A percentile compares a stretch with the other conserved stretches of the same genome.
Evolutionary conservation across 2,329 filamentous ascomycete species (phyloP).

Genomic region (Pestalotiopsis sp.): DNA sequence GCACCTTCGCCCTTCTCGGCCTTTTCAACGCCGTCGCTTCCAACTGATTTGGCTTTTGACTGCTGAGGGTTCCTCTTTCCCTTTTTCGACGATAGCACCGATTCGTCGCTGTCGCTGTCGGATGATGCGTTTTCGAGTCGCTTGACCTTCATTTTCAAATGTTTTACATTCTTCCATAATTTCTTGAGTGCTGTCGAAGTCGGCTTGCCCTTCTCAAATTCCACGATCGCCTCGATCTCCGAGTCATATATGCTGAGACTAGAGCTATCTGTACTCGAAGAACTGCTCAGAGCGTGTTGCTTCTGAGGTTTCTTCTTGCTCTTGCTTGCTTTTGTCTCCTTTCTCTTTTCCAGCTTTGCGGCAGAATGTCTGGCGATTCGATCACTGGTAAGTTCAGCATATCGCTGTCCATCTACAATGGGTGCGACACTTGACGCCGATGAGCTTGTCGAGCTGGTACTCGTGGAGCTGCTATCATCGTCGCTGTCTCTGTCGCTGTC

Average conservation of each 20-base stretch:
- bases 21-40: background rate
- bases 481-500: background rate
- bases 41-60: background rate
- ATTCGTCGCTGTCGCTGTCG: background rate
- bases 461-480: background rate
- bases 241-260: background rate
- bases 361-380: background rate
- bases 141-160: background rate
- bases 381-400: background rate
- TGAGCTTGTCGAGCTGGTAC: background rate
- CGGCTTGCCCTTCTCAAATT: background rate
- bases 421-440: background rate
- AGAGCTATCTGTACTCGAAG: background rate
- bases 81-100: background rate
- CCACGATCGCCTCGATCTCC: background rate
- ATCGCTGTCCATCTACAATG: background rate
- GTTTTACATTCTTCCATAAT: background rate
- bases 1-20: background rate
- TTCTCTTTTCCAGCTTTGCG: background rate
- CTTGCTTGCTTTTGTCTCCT: background rate
- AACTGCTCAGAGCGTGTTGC: background rate
- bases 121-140: background rate
- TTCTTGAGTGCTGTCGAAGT: background rate
- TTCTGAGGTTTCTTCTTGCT: background rate
- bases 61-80: background rate